Percentiles rank a stretch among this genome's conserved stretches.
Conservation (phyloP, 176 grass and related monocot genomes). For the Musa itinerans region DNA sequence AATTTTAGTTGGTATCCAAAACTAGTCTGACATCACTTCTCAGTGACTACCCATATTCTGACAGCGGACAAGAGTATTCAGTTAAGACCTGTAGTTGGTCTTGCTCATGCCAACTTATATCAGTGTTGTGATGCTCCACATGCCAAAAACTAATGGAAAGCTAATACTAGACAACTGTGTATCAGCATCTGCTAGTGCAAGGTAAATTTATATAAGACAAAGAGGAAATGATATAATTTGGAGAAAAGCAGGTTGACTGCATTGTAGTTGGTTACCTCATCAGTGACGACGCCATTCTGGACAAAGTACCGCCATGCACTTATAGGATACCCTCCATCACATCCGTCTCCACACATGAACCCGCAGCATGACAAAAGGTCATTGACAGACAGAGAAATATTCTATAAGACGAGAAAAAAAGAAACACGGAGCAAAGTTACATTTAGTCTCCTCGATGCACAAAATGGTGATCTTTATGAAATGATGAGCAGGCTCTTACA, state of each 20-base stretch:
- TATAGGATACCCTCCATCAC: conserved; percentile 93
- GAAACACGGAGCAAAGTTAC: conserved; percentile 6
- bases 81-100: too few relatives aligned
- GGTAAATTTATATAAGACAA: too few relatives aligned
- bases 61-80: too few relatives aligned
- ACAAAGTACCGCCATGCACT: conserved; percentile 79
- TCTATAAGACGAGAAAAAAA: conserved; percentile 29
- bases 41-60: too few relatives aligned
- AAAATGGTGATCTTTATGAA: not conserved
- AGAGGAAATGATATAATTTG: too few relatives aligned
- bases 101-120: too few relatives aligned
- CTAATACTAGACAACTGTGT: too few relatives aligned
- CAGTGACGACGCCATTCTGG: conserved; percentile 78
- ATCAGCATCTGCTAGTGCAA: too few relatives aligned
- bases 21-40: too few relatives aligned
- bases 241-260: not conserved
- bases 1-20: not conserved
- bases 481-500: conserved; percentile 20
- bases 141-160: too few relatives aligned
- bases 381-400: conserved; percentile 76
- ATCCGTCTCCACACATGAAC: conserved; percentile 91
- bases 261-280: conserved; percentile 43
- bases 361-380: conserved; percentile 88
- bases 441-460: not conserved
- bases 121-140: too few relatives aligned